Percentiles rank a stretch among this genome's conserved stretches.
Evolutionary conservation across 148 eudicot genomes (phyloP).

Genomic region (Rhododendron ovatum): DNA sequence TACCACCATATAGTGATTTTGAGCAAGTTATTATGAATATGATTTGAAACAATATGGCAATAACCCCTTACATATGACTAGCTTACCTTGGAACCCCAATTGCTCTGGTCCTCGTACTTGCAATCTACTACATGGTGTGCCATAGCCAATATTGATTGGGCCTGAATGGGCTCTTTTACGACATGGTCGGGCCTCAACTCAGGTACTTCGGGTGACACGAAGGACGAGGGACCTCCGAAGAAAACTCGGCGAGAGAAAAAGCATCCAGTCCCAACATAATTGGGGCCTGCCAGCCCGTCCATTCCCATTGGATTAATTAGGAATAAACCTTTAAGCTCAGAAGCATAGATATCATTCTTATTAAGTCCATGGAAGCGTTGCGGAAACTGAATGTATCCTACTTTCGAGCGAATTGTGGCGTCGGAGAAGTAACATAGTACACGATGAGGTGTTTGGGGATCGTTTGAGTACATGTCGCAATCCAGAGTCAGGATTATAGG

Average conservation of each 20-base stretch:
- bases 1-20: not conserved
- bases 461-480: conserved; percentile 71
- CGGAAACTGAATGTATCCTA: conserved; percentile 67
- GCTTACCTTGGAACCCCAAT: conserved; percentile 39
- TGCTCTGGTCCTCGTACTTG: conserved; percentile 25
- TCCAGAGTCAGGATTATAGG: conserved; percentile 61
- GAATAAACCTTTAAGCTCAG: conserved; percentile 42
- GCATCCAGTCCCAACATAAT: conserved; percentile 55
- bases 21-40: not conserved
- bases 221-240: conserved; percentile 16
- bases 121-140: conserved; percentile 29
- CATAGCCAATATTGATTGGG: not conserved
- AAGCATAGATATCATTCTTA: conserved; percentile 47
- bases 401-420: conserved; percentile 19
- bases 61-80: conserved; percentile 11
- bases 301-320: conserved; percentile 41
- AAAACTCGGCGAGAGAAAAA: conserved; percentile 38
- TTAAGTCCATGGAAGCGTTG: conserved; percentile 55
- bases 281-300: conserved; percentile 65
- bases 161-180: conserved; percentile 10
- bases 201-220: conserved; percentile 8
- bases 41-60: not conserved
- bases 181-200: conserved; percentile 20
- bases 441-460: conserved; percentile 48
- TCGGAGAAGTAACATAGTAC: conserved; percentile 51